A percentile compares a stretch with the other conserved stretches of the same genome.
phyloP scores from a whole-genome alignment of 768 basidiomycete species.

The Tylopilus cervinicoccineus region DNA sequence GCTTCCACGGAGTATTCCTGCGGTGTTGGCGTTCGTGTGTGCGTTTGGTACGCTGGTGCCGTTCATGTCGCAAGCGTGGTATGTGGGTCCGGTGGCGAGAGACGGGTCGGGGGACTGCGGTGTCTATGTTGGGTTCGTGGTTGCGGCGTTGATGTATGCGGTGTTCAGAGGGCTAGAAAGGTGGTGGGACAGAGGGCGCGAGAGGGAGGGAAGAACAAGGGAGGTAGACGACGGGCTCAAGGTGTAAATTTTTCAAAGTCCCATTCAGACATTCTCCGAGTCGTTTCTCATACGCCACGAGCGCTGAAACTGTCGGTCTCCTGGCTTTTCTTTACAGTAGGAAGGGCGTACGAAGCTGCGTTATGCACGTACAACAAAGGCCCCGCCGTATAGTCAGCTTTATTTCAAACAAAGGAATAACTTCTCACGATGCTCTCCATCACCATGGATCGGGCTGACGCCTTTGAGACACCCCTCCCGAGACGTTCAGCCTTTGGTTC shows the following conservation, averaged over 20 bases:
- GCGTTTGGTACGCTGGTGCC: constrained; percentile 39
- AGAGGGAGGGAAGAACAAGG: background rate
- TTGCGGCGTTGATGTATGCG: constrained; percentile 30
- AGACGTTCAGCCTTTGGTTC: constrained; percentile 8
- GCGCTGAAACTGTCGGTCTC: too few species aligned
- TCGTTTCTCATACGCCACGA: background rate
- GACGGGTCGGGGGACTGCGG: constrained; percentile 47
- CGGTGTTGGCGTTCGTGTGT: constrained; percentile 37
- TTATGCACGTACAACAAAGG: constrained; percentile 97
- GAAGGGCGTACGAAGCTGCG: constrained; percentile 91
- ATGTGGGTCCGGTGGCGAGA: constrained; percentile 44
- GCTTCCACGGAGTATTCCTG: constrained; percentile 42
- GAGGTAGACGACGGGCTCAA: constrained; percentile 3
- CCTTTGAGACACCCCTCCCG: background rate
- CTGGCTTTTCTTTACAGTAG: constrained; percentile 37
- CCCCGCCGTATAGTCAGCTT: background rate
- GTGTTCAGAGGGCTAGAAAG: constrained; percentile 29
- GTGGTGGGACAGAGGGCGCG: constrained; percentile 6
- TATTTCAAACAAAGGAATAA: background rate
- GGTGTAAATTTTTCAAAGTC: background rate
- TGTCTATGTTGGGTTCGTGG: constrained; percentile 37
- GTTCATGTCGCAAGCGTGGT: constrained; percentile 53
- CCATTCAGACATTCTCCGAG: too few species aligned
- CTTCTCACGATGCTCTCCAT: background rate
- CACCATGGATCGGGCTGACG: background rate